Base-by-base conservation (phyloP, 2,329 filamentous ascomycete genomes). In the Aspergillus versicolor region DNA sequence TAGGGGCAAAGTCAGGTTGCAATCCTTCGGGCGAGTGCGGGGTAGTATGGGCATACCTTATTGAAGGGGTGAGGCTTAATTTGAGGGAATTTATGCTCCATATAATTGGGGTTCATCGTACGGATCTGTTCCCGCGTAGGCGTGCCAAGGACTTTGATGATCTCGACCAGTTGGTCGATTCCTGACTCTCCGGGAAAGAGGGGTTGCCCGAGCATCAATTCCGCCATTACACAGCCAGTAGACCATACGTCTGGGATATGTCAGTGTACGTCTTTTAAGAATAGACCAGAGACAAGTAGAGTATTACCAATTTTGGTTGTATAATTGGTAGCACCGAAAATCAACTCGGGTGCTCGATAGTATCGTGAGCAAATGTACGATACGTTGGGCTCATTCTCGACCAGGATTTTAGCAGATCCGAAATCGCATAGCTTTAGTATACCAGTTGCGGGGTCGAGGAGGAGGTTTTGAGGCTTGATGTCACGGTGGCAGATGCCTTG, bases 61-160 rank as follows among this genome's bases (percentile, higher is more conserved):
- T 90, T 95, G 83, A 99, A 99, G 27, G 94, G 94, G 72, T 99
- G 94, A 57, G 94, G 94, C 82, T 99, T 99, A 81, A 99, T 99
- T 77, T 99, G 94, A 47, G 94, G 94, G 78, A 99, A 99, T 81
- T 97, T 97, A 81, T 99, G 94, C 80, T 99, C 94, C 94, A 99
- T 99, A 79, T 99, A 99, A 78, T 99, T 99, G 58, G 94, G 94
- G 78, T 99, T 99, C 94, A 99, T 99, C 64, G 94, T 99, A 67
- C 94, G 90, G 71, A 99, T 99, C 77, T 99, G 94, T 75, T 99
- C 94, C 63, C 94, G 86, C 37, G 94, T 97, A 17, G 94, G 94
- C 17, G 94, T 99, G 59, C 94, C 94, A 60, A 99, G 81, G 52
- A 99, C 93, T 80, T 99, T 99, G 83, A 99, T 99, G 74, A 99